These are phyloP conservation scores for Discostella pseudostelligera DNA, from an alignment of 108 stramenopile genomes.

Conservation along the genomic window DNA sequence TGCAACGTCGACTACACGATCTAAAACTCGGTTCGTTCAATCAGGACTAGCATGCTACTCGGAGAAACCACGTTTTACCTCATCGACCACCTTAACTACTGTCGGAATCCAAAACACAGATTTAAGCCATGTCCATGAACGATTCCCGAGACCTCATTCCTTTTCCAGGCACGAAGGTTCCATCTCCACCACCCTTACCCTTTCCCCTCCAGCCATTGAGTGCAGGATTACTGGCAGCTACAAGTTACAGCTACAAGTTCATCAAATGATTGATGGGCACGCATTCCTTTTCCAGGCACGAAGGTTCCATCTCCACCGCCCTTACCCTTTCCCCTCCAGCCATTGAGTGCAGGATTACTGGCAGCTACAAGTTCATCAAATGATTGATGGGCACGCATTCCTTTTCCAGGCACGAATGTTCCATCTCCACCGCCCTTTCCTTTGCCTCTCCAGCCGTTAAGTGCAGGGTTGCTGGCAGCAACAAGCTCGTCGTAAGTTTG, in stretches of 20 bases:
- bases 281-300: conserved; percentile 19
- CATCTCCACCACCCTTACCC: conserved; percentile 18
- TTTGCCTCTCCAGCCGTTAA: conserved; percentile 21
- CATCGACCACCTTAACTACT: no score
- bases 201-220: conserved; percentile 21
- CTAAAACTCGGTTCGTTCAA: no score
- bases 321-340: conserved; percentile 22
- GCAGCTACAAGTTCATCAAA: conserved; percentile 11
- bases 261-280: conserved; percentile 45
- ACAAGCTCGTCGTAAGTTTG: conserved; percentile 51
- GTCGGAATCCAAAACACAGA: no score
- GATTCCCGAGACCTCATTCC: conserved; percentile 45
- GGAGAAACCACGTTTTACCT: no score
- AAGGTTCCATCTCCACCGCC: conserved; percentile 33
- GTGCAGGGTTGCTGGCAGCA: conserved; percentile 33
- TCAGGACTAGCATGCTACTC: no score
- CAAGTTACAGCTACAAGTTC: conserved; percentile 45
- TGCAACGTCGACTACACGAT: no score
- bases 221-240: conserved; percentile 31
- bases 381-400: conserved; percentile 45
- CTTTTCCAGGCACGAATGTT: conserved; percentile 21
- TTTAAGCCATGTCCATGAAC: conserved; percentile 2
- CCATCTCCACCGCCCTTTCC: conserved; percentile 24
- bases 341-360: conserved; percentile 33
- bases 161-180: conserved; percentile 20